Conservation (phyloP, 2,329 filamentous ascomycete genomes). For the Fusarium devonianum region DNA sequence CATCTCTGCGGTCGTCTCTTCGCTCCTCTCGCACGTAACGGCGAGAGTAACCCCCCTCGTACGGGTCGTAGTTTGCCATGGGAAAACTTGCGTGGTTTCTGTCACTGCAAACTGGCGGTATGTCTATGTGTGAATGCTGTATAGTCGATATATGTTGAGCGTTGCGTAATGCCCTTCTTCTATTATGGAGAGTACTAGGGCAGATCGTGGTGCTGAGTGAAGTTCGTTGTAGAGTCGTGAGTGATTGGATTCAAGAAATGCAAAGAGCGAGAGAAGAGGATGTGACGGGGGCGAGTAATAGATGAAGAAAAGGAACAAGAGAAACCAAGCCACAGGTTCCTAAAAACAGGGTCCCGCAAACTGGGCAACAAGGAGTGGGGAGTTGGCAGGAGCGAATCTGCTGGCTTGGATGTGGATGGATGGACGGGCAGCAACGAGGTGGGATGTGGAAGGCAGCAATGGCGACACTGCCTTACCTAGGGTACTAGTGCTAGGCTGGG, state of each 20-base stretch:
- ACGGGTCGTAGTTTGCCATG: constrained; percentile 61
- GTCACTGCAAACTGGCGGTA: constrained; percentile 6
- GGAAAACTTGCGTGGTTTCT: constrained; percentile 14
- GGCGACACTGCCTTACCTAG: constrained; percentile 21
- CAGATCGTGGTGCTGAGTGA: no score
- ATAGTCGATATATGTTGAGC: neutral
- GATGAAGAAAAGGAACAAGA: constrained; percentile 22
- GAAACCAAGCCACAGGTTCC: constrained; percentile 25
- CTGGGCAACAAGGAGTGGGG: constrained; percentile 18
- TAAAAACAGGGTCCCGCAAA: constrained; percentile 36
- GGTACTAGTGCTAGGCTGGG: constrained; percentile 9
- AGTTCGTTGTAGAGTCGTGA: constrained; percentile 2
- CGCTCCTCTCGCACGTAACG: constrained; percentile 63
- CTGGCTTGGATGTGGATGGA: constrained; percentile 9
- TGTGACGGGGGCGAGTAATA: constrained; percentile 16
- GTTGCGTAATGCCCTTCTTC: constrained; percentile 1
- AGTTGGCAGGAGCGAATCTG: constrained; percentile 9
- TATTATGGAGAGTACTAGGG: constrained; percentile 2
- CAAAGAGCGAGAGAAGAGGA: constrained; percentile 16
- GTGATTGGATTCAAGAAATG: constrained; percentile 14
- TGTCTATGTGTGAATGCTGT: constrained; percentile 4
- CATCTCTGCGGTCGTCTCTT: constrained; percentile 50
- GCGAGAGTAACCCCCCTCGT: constrained; percentile 59
- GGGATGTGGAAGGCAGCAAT: constrained; percentile 32
- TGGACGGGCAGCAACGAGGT: constrained; percentile 36